Base-by-base conservation (phyloP, 2,329 filamentous ascomycete genomes). In the Capronia americana region DNA sequence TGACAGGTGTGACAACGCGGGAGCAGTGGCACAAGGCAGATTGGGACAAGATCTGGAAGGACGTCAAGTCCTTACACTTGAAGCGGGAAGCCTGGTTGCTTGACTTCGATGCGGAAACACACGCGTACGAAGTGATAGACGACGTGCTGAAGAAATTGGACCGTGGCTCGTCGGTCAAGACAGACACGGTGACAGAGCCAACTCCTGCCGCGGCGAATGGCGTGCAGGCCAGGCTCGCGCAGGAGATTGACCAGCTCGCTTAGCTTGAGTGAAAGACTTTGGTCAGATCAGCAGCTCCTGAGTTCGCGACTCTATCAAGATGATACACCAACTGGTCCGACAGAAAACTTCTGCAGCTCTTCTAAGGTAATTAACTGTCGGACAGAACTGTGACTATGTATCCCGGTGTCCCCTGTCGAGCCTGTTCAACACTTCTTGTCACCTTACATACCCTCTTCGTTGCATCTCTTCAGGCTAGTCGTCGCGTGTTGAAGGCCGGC, bases 31-130 rank as follows among this genome's bases (percentile, higher is more conserved):
- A 75, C 64, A 67, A 73, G 46, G 73, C 70, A 10, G 69, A 75
- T 38, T 72, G 64, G 74, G n/a, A 65, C 30, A 81, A 81, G 55
- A 82, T 79, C 65, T 76, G 81, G n/a, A 77, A 82, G 54, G 72
- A 73, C 50, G 71, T 73, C 26, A 69, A 67, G 24, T 65, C 67
- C 17, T 48, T 73, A 44, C 70, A 72, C 46, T 54, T 73, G 46
- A 67, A 71, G 61, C 63, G 72, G 11, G 71, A 72, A 24, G 50
- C 68, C 1, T 73, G 72, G 72, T 51, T 73, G 56, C 58, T 73
- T 54, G 65, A 73, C 55, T 73, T 73, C 55, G 72, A 73, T 30
- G 66, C 71, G 2, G 72, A 73, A 50, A 55, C 66, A 64, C 71
- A 73, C 54, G 70, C 72, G 20, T 73, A 73, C 57, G 67, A 68